Conservation (phyloP, 805 yeast genomes). For the Nakazawaea anatomiae region DNA sequence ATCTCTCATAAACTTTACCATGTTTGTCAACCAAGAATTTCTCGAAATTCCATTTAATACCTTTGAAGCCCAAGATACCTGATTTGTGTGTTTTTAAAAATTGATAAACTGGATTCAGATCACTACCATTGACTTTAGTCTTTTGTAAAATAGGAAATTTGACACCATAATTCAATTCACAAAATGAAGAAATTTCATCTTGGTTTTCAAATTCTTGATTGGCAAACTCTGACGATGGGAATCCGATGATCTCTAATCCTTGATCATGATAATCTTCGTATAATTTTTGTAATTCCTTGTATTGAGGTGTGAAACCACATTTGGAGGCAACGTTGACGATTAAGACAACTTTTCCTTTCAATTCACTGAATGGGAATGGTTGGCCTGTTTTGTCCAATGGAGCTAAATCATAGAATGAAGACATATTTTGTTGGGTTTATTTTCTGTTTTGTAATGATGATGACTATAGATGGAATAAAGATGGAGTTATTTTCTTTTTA, state of each 20-base stretch:
- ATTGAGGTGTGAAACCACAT: conserved; percentile 76
- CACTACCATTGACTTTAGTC: conserved; percentile 82
- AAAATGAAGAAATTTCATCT: conserved; percentile 66
- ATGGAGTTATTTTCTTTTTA: conserved; percentile 28
- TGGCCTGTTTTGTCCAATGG: conserved; percentile 59
- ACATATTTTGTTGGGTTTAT: conserved; percentile 5
- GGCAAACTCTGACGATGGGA: conserved; percentile 91
- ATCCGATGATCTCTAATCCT: conserved; percentile 69
- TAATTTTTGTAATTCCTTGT: conserved; percentile 61
- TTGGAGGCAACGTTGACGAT: conserved; percentile 87
- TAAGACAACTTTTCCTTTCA: conserved; percentile 78
- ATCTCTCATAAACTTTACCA: conserved; percentile 49
- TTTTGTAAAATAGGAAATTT: conserved; percentile 84
- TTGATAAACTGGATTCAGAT: conserved; percentile 74
- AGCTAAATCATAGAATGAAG: conserved; percentile 59
- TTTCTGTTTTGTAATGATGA: too few relatives aligned
- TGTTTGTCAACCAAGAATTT: conserved; percentile 49
- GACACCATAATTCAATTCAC: conserved; percentile 82
- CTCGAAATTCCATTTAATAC: conserved; percentile 58
- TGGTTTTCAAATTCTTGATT: conserved; percentile 69
- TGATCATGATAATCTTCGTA: conserved; percentile 57
- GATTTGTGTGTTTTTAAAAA: conserved; percentile 60
- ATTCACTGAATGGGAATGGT: conserved; percentile 50
- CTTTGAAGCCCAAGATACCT: conserved; percentile 63
- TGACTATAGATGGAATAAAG: too few relatives aligned